Conservation (phyloP, 495 filamentous ascomycete genomes). For the Penicillium canariense region DNA sequence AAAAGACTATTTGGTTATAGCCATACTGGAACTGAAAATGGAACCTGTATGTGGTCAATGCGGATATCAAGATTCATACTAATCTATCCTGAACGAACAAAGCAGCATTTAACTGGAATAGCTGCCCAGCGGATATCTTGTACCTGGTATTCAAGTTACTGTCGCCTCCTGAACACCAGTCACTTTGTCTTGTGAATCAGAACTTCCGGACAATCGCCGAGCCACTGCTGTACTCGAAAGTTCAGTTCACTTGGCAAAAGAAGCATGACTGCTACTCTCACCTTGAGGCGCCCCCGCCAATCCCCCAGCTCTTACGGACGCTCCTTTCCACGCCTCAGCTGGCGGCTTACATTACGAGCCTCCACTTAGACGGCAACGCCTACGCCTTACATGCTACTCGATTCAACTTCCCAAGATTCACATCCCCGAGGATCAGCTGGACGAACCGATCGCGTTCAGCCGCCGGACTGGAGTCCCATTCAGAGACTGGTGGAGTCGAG, state of each 20-base stretch:
- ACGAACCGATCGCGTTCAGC: conserved; percentile 11
- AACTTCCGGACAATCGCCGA: conserved; percentile 11
- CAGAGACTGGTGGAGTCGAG: conserved; percentile 16
- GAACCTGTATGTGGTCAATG: background rate
- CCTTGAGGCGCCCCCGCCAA: conserved; percentile 3
- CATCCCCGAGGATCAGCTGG: conserved; percentile 9
- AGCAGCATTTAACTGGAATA: background rate
- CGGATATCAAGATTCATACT: background rate
- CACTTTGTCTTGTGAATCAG: conserved; percentile 14
- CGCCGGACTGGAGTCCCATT: conserved; percentile 13
- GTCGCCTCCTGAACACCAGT: conserved; percentile 8
- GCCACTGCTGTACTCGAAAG: conserved; percentile 15
- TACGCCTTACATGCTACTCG: background rate
- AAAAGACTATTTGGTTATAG: no score
- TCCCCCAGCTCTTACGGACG: conserved; percentile 13
- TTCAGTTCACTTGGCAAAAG: conserved; percentile 15
- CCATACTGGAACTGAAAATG: no score
- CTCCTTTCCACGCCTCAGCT: conserved; percentile 16
- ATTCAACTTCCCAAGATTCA: background rate
- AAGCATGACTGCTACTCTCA: background rate
- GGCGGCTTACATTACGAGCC: conserved; percentile 15
- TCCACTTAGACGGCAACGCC: conserved; percentile 7
- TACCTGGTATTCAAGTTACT: conserved; percentile 10
- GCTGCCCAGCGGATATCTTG: conserved; percentile 13
- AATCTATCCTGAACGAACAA: background rate